Percentiles rank a stretch among this genome's conserved stretches.
phyloP scores from a whole-genome alignment of 345 rosid genomes.

The Hibiscus tridactylites region DNA sequence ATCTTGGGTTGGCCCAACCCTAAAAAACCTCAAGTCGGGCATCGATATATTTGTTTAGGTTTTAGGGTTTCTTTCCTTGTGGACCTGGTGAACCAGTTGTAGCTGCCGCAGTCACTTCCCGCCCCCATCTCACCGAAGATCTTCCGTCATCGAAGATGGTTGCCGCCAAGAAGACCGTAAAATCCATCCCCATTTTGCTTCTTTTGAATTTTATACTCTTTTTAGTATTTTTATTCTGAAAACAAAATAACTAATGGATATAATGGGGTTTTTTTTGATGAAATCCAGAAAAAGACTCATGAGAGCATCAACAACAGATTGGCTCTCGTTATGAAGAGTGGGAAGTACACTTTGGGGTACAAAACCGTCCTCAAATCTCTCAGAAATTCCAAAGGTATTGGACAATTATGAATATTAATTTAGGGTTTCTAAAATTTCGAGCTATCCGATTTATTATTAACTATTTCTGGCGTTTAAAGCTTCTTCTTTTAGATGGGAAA shows the following conservation, averaged over 20 bases:
- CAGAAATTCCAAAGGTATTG: conserved; percentile 33
- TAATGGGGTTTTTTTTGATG: too few species aligned
- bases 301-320: too few species aligned
- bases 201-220: too few species aligned
- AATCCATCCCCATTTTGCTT: too few species aligned
- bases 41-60: not conserved
- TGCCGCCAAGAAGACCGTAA: too few species aligned
- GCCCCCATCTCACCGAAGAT: not conserved
- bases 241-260: too few species aligned
- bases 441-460: not conserved
- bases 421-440: not conserved
- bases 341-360: not conserved
- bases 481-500: too few species aligned
- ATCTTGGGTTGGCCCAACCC: not conserved
- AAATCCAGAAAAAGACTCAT: too few species aligned
- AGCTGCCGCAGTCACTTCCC: not conserved
- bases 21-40: not conserved
- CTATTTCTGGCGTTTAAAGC: too few species aligned
- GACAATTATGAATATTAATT: not conserved
- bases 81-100: not conserved
- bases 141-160: conserved; percentile 13
- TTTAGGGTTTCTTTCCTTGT: not conserved
- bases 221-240: too few species aligned
- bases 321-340: too few species aligned
- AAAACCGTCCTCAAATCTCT: conserved; percentile 47